These are phyloP conservation scores for Volvox africanus DNA, from an alignment of 139 green algal genomes.

Conservation along the genomic window DNA sequence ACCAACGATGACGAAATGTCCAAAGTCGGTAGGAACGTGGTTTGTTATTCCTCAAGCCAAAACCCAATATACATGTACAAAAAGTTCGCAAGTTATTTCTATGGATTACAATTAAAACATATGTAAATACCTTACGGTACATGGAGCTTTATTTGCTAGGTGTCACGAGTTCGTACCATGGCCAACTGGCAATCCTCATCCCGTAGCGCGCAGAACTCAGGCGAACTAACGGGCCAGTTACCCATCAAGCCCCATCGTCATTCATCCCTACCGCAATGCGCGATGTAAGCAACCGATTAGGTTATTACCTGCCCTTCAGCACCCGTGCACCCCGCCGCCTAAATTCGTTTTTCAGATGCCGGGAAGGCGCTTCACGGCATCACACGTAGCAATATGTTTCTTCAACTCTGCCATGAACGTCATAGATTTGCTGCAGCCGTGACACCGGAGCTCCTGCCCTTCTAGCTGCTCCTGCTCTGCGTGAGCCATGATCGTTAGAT, in stretches of 20 bases:
- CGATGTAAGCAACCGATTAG: too few relatives aligned
- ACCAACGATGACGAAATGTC: background rate
- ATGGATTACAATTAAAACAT: too few relatives aligned
- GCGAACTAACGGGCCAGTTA: too few relatives aligned
- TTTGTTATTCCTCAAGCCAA: too few relatives aligned
- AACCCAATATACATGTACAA: too few relatives aligned
- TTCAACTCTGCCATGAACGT: constrained; percentile 82
- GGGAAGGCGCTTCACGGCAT: background rate
- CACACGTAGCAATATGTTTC: constrained; percentile 68
- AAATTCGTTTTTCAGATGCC: background rate
- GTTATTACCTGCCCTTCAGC: too few relatives aligned
- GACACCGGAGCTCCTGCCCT: constrained; percentile 68
- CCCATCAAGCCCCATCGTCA: too few relatives aligned
- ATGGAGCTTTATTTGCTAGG: background rate
- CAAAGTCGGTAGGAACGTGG: background rate
- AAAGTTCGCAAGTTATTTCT: too few relatives aligned
- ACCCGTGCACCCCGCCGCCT: too few relatives aligned
- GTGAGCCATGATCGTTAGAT: constrained; percentile 52
- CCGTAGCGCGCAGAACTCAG: too few relatives aligned
- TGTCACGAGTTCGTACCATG: background rate
- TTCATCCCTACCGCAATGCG: too few relatives aligned
- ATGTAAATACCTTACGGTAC: too few relatives aligned
- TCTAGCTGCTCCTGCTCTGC: constrained; percentile 69
- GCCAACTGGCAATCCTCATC: background rate
- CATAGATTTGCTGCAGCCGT: constrained; percentile 63